Evolutionary conservation across 2,329 filamentous ascomycete species (phyloP).

Genomic region (Diplodia scrobiculata): DNA sequence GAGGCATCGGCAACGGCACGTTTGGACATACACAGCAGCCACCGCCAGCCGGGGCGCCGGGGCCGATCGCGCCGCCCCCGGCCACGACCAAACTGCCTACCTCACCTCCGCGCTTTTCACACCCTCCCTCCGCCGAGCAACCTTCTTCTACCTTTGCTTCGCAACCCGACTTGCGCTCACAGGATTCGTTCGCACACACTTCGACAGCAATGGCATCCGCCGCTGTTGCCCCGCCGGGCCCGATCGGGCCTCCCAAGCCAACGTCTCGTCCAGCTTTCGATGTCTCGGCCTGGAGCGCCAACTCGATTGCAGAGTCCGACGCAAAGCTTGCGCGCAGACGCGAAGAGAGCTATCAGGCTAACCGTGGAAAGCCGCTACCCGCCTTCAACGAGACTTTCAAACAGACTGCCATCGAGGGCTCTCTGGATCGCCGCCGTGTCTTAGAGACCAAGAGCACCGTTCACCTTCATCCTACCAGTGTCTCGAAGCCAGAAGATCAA

Average conservation of each 20-base stretch:
- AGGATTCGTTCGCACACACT: not conserved
- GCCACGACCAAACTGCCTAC: constrained; percentile 20
- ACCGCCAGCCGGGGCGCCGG: constrained; percentile 38
- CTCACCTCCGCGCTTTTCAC: constrained; percentile 26
- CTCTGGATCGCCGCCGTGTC: constrained; percentile 20
- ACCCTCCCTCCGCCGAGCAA: constrained; percentile 36
- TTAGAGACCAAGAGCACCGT: constrained; percentile 23
- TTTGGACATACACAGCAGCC: constrained; percentile 60
- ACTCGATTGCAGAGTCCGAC: constrained; percentile 20
- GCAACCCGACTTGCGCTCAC: constrained; percentile 30
- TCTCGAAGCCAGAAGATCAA: constrained; percentile 5
- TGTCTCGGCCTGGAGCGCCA: constrained; percentile 20
- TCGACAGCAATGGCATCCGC: constrained; percentile 22
- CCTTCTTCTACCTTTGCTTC: constrained; percentile 36
- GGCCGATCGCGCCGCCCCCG: constrained; percentile 35
- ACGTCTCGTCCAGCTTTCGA: constrained; percentile 34
- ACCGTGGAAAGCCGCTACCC: constrained; percentile 16
- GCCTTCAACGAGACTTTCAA: constrained; percentile 29
- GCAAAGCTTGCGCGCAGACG: constrained; percentile 16
- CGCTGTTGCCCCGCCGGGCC: constrained; percentile 33
- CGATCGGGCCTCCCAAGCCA: constrained; percentile 39
- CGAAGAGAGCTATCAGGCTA: constrained; percentile 7
- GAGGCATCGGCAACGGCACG: constrained; percentile 74
- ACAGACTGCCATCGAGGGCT: constrained; percentile 21
- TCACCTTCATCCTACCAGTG: not conserved